Percentiles rank a stretch among this genome's conserved stretches.
phyloP scores from a whole-genome alignment of 1,284 basidiomycete species.

The Coriolopsis trogii region DNA sequence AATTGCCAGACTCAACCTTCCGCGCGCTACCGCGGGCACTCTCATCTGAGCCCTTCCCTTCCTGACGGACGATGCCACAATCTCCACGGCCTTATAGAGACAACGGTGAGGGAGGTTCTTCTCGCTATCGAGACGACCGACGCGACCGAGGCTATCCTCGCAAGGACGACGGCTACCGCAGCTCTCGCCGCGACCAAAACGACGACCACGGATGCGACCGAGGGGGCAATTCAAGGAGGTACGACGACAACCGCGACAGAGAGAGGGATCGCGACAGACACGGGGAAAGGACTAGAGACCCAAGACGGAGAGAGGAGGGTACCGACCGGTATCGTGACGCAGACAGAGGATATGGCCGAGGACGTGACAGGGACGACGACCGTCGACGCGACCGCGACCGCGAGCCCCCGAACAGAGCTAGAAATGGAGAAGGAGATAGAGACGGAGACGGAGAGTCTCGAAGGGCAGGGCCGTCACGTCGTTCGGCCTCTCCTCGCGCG shows the following conservation, averaged over 20 bases:
- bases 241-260: constrained; percentile 12
- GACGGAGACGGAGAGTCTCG: constrained; percentile 17
- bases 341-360: constrained; percentile 31
- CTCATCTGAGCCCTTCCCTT: not conserved
- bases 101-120: constrained; percentile 1
- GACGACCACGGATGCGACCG: constrained; percentile 5
- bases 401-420: constrained; percentile 12
- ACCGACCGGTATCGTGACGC: constrained; percentile 43
- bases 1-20: too few relatives aligned
- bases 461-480: constrained; percentile 45
- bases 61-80: constrained; percentile 12
- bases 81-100: constrained; percentile 7
- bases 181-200: constrained; percentile 8
- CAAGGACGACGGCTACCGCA: constrained; percentile 12
- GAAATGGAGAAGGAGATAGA: constrained; percentile 12
- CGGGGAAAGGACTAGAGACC: constrained; percentile 14
- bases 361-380: constrained; percentile 13
- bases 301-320: constrained; percentile 15
- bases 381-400: constrained; percentile 31
- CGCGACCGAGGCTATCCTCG: constrained; percentile 17
- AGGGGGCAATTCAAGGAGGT: not conserved
- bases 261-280: constrained; percentile 8
- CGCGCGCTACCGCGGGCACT: not conserved
- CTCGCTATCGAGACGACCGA: constrained; percentile 14
- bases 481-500: constrained; percentile 58